Evolutionary conservation across 352 stramenopile species (phyloP).

Genomic region (Phytopythium oedochilum): DNA sequence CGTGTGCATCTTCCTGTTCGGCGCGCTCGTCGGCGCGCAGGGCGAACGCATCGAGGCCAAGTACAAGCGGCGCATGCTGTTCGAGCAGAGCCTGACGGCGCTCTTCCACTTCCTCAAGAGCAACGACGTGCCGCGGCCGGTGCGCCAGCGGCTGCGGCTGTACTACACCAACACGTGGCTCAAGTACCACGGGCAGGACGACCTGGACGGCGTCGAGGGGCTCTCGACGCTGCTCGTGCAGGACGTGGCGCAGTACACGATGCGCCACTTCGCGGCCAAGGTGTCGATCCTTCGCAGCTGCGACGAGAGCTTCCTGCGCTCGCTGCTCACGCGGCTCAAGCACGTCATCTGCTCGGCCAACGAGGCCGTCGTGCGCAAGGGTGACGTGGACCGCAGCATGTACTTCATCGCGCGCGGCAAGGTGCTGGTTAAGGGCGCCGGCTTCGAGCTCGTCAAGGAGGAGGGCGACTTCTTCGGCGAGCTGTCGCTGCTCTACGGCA

Average conservation of each 20-base stretch:
- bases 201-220: constrained; percentile 47
- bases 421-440: constrained; percentile 50
- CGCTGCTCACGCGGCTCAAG: constrained; percentile 53
- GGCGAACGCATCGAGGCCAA: constrained; percentile 54
- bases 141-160: constrained; percentile 43
- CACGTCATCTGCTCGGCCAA: constrained; percentile 62
- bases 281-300: constrained; percentile 65
- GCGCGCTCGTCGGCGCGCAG: constrained; percentile 57
- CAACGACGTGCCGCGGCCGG: constrained; percentile 47
- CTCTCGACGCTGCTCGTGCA: constrained; percentile 58
- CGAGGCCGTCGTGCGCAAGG: constrained; percentile 58
- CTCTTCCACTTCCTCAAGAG: constrained; percentile 53
- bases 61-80: constrained; percentile 65
- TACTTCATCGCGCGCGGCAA: constrained; percentile 70
- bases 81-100: constrained; percentile 64
- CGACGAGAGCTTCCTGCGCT: constrained; percentile 62
- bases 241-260: constrained; percentile 67
- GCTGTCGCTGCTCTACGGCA: constrained; percentile 44
- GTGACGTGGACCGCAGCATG: constrained; percentile 66
- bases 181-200: constrained; percentile 54
- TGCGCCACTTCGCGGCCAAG: constrained; percentile 46
- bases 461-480: constrained; percentile 71
- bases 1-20: constrained; percentile 65
- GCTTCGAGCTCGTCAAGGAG: constrained; percentile 71
- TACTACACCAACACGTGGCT: constrained; percentile 76